Conservation (phyloP, 768 basidiomycete genomes). For the Lentinula detonsa region DNA sequence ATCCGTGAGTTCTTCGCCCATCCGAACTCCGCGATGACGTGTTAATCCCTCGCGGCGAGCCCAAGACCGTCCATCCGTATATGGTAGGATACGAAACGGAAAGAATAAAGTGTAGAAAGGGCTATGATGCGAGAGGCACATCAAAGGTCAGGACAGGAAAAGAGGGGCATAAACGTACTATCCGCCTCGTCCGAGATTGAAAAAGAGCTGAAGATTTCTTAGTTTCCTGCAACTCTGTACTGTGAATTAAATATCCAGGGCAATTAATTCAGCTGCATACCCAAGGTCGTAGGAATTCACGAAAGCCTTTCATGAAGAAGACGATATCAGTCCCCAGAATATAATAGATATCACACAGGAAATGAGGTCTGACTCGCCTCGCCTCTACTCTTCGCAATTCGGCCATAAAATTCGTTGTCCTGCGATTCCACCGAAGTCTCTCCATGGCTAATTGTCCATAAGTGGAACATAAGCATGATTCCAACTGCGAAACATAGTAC, state of each 20-base stretch:
- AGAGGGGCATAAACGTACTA: slow-evolving; percentile 53
- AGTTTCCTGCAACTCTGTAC: slow-evolving; percentile 28
- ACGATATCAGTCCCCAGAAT: background rate
- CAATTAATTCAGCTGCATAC: slow-evolving; percentile 24
- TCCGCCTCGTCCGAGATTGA: slow-evolving; percentile 75
- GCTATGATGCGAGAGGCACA: slow-evolving; percentile 31
- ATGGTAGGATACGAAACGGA: slow-evolving; percentile 74
- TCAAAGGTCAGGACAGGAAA: background rate
- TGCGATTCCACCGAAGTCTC: slow-evolving; percentile 91
- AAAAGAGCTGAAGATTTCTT: slow-evolving; percentile 76
- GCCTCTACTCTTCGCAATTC: slow-evolving; percentile 59
- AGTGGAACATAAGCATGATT: slow-evolving; percentile 67
- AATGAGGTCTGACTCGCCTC: slow-evolving; percentile 42
- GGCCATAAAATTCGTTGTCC: slow-evolving; percentile 76
- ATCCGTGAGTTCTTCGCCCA: slow-evolving; percentile 85
- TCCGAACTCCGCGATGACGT: slow-evolving; percentile 54
- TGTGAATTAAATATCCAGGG: background rate
- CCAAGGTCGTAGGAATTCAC: slow-evolving; percentile 92
- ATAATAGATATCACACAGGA: background rate
- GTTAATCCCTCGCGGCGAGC: slow-evolving; percentile 62
- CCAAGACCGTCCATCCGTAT: slow-evolving; percentile 83
- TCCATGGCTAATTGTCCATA: slow-evolving; percentile 63
- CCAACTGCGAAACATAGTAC: slow-evolving; percentile 74
- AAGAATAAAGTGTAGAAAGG: slow-evolving; percentile 74
- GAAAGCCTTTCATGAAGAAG: slow-evolving; percentile 45